These are phyloP conservation scores for Sporothrix inflata DNA, from an alignment of 2,329 filamentous ascomycete genomes.

Conservation along the genomic window DNA sequence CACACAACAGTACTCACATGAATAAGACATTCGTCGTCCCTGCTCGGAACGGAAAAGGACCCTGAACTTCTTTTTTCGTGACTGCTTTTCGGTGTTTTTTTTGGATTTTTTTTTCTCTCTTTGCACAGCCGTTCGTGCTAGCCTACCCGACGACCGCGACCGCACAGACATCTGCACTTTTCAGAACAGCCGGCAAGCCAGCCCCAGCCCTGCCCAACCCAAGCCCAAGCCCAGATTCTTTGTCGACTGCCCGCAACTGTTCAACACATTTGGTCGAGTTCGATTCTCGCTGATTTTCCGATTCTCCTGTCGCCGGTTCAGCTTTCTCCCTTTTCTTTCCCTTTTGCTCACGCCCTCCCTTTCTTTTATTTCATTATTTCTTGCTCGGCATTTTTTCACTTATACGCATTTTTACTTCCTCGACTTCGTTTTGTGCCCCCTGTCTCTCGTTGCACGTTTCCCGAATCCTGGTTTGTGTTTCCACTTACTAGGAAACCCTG, in stretches of 20 bases:
- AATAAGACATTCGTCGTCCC: not conserved
- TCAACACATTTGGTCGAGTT: not conserved
- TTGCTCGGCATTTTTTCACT: not conserved
- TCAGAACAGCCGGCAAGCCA: not conserved
- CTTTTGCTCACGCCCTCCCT: not conserved
- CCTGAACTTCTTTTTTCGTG: not conserved
- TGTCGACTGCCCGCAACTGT: not conserved
- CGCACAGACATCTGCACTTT: not conserved
- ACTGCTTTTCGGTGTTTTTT: not conserved
- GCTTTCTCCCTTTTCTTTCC: not conserved
- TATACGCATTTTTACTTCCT: not conserved
- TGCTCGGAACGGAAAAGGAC: constrained; percentile 8
- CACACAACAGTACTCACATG: constrained; percentile 10
- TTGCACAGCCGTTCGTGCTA: not conserved
- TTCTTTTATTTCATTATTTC: not conserved
- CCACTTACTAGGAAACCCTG: not conserved
- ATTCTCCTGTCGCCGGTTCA: not conserved
- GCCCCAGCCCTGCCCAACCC: not conserved
- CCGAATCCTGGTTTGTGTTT: constrained; percentile 11
- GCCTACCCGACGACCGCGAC: not conserved
- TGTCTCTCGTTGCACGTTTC: not conserved
- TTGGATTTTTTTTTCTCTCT: not conserved
- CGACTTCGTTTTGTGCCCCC: not conserved
- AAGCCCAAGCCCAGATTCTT: not conserved
- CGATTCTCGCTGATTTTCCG: constrained; percentile 1